Percentiles rank a stretch among this genome's conserved stretches.
Evolutionary conservation across 2,329 filamentous ascomycete species (phyloP).

Genomic region (Penicillium sp.): DNA sequence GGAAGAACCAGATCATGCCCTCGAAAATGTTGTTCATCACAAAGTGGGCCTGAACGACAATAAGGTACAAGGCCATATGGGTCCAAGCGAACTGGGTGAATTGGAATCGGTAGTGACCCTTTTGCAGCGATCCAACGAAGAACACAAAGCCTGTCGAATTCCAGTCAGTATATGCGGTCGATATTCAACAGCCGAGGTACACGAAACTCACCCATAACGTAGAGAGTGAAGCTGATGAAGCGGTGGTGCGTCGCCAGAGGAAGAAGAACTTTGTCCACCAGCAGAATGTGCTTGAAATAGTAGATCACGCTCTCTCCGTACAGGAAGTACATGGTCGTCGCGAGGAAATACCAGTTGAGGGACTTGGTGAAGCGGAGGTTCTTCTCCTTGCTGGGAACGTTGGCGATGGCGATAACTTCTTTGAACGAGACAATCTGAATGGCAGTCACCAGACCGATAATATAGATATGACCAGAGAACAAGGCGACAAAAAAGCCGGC

Average conservation of each 20-base stretch:
- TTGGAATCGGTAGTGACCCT: slow-evolving; percentile 96
- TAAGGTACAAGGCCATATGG: slow-evolving; percentile 97
- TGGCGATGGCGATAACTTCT: slow-evolving; percentile 97
- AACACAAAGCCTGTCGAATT: slow-evolving; percentile 81
- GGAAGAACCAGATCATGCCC: slow-evolving; percentile 99
- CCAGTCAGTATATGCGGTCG: slow-evolving; percentile 28
- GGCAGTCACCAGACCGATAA: slow-evolving; percentile 89
- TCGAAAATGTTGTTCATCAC: slow-evolving; percentile 99
- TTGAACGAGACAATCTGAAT: slow-evolving; percentile 98
- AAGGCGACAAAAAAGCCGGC: slow-evolving; percentile 87
- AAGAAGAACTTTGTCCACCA: slow-evolving; percentile 90
- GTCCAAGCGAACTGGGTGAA: slow-evolving; percentile 99
- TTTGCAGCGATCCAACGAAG: slow-evolving; percentile 93
- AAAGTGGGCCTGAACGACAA: slow-evolving; percentile 97
- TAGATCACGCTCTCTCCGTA: slow-evolving; percentile 99
- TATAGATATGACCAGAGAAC: slow-evolving; percentile 96
- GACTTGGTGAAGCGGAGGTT: slow-evolving; percentile 93
- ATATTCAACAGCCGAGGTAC: slow-evolving; percentile 21
- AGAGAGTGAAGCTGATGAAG: slow-evolving; percentile 98
- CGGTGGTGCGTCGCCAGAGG: slow-evolving; percentile 96
- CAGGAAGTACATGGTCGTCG: slow-evolving; percentile 98
- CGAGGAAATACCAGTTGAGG: slow-evolving; percentile 98
- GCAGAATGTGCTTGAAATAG: slow-evolving; percentile 98
- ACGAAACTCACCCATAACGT: slow-evolving; percentile 78
- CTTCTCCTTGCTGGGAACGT: slow-evolving; percentile 88